Base-by-base conservation (phyloP, 495 filamentous ascomycete genomes). In the Aspergillus egyptiacus region DNA sequence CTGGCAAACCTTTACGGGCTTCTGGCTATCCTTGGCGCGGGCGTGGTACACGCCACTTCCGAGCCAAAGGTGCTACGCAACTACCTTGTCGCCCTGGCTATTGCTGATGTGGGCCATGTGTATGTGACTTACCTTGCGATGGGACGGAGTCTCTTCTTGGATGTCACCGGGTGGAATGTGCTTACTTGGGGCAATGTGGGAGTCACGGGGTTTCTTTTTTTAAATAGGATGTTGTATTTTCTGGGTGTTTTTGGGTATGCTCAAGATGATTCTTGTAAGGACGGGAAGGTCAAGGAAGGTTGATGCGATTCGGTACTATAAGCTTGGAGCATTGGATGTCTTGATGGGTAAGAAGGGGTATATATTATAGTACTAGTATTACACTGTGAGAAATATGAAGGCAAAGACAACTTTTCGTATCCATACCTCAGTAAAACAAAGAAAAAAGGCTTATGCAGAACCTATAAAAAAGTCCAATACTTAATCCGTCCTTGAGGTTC, bases 161-260 rank as follows among this genome's bases (percentile, higher is more conserved):
- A 82, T 52, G 64, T 84, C 3, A 64, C 54, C 25, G 65, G 61
- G 3, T 91, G 85, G 86, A 89, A 86, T 53, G 60, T 73, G 20
- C 70, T 86, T 67, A 77, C 80, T 2, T 87, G 83, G 82, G 86
- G 86, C 9, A 89, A 89, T 56, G 71, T 91, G 36, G 83, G 77
- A 0, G 65, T 73, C 18, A 88, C 85, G 4, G 55, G 46, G 0
- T 69, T 75, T 14, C 57, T 87, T 35, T 80, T 81, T 32, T 46
- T 79, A 10, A 77, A 75, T 28, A 69, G 84, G 24, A 57, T 77
- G 1, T 62, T 67, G 10, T 86, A 85, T 58, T 63, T 86, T 2
- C 18, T 70, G 10, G 82, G 83, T 3, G 37, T 72, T 0, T 83
- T 87, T 61, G 84, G 83, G 4, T 48, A 64, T 41, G 53, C 66